Base-by-base conservation (phyloP, 148 eudicot species). In the Vaccinium corymbosum region DNA sequence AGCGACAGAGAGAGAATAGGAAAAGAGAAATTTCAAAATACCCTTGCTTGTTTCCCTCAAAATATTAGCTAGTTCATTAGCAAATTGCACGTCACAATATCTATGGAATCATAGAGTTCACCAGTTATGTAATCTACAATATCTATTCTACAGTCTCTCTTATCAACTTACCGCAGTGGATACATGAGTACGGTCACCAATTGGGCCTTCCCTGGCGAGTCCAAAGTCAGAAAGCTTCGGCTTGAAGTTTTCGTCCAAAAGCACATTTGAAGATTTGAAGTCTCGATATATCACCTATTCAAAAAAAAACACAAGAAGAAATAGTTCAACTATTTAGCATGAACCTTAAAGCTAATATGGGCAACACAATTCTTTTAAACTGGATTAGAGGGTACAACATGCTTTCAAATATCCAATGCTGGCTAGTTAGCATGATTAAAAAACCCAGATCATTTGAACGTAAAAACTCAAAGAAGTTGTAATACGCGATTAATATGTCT, bases 161-260 rank as follows among this genome's bases (percentile, higher is more conserved):
- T 70, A 25, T 64, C 25, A 12, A 86, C 98, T 89, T 86, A 94
- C 98, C 85, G 82, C 89, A 29, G 98, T 94, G 55, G 98, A 94
- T 17, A 95, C 98, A 80, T 95, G 95, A 78, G 94, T 87, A 8
- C 74, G 84, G 72, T 89, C 95, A 48, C 90, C 94, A 27, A 74
- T 68, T 11, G 98, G 98, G 11, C 98, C 98, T 90, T 94, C 98
- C 74, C 94, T 86, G 22, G 96, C 98, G 79, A 95, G 91, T 57
- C 94, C 94, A 80, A 94, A 93, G 88, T 91, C 98, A 5, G 98
- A 95, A 78, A 95, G 90, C 88, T 91, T 95, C 3, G 98, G 91
- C n/a, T 84, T 90, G 85, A 95, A 93, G 64, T 91, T 85, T 75
- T 82, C 84, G 32, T 94, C 96, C 89, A 95, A 78, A 5, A 95